Conservation (phyloP, 208 protist species). For the Strigomonas culicis region DNA sequence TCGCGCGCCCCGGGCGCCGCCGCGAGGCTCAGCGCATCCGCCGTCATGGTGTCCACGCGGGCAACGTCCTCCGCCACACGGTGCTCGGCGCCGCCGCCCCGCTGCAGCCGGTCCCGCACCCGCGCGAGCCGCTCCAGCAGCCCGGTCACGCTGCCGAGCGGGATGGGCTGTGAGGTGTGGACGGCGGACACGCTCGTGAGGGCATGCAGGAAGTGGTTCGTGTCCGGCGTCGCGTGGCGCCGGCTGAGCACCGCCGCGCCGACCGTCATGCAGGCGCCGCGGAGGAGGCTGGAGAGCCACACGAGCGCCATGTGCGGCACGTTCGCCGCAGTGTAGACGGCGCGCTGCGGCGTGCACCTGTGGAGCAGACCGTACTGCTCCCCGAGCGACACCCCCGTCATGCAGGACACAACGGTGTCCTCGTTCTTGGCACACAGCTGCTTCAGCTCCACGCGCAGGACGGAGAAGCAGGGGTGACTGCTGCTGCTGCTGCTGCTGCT, state of each 20-base stretch:
- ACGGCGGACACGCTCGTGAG: neutral
- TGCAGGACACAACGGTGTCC: conserved; percentile 12
- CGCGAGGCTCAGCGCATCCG: neutral
- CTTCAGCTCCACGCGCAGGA: conserved; percentile 15
- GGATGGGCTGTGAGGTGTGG: neutral
- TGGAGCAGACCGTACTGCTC: conserved; percentile 14
- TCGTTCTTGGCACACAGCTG: conserved; percentile 5
- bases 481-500: too few relatives aligned
- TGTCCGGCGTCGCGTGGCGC: neutral
- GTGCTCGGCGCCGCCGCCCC: too few relatives aligned
- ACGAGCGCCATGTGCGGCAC: neutral
- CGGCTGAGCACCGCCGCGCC: conserved; percentile 2
- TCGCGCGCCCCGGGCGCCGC: neutral
- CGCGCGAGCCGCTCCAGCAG: conserved; percentile 1
- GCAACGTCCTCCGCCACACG: neutral
- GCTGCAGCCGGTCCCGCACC: neutral
- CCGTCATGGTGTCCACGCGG: neutral
- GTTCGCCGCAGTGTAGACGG: neutral
- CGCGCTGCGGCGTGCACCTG: neutral
- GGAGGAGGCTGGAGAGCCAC: neutral
- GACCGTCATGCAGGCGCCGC: conserved; percentile 1
- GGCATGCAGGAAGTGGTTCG: neutral
- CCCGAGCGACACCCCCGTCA: conserved; percentile 16
- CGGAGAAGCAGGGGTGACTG: conserved; percentile 7
- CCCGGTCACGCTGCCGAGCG: neutral